Conservation (phyloP, 2,329 filamentous ascomycete genomes). For the Monosporascus ibericus region DNA sequence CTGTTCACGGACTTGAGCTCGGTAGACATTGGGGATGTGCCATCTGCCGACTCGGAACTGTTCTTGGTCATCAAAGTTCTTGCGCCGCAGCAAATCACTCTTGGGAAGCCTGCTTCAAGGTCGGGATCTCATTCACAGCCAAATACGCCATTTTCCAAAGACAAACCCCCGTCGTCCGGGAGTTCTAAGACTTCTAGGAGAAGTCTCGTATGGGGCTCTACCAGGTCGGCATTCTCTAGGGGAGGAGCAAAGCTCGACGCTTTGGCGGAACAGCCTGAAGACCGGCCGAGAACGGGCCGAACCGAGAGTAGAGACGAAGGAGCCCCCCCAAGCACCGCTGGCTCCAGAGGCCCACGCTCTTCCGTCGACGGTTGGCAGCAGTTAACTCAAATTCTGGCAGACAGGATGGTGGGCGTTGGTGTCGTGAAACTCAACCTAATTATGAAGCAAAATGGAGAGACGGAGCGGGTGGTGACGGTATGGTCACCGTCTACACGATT, state of each 20-base stretch:
- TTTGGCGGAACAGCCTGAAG: constrained; percentile 47
- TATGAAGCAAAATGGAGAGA: constrained; percentile 64
- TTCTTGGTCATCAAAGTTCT: constrained; percentile 81
- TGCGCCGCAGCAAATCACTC: constrained; percentile 45
- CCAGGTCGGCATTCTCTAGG: constrained; percentile 48
- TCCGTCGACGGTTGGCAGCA: constrained; percentile 28
- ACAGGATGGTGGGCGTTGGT: constrained; percentile 70
- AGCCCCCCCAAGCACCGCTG: constrained; percentile 48
- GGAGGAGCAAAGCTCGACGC: constrained; percentile 49
- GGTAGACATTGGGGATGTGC: constrained; percentile 60
- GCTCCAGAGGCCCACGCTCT: constrained; percentile 37
- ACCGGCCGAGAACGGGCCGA: constrained; percentile 26
- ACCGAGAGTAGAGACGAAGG: constrained; percentile 39
- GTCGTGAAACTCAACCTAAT: constrained; percentile 70
- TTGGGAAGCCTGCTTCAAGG: constrained; percentile 44
- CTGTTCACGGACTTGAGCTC: constrained; percentile 82
- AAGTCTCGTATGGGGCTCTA: constrained; percentile 63
- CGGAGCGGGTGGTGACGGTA: constrained; percentile 69
- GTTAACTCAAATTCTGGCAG: constrained; percentile 42
- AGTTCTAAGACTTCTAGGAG: constrained; percentile 51
- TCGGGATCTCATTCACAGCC: constrained; percentile 40
- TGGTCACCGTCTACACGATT: constrained; percentile 61
- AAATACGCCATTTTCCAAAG: constrained; percentile 32
- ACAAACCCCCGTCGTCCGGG: constrained; percentile 44
- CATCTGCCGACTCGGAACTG: constrained; percentile 62